These are phyloP conservation scores for Trichomonas gallinae DNA, from an alignment of 208 protist genomes.

Conservation along the genomic window DNA sequence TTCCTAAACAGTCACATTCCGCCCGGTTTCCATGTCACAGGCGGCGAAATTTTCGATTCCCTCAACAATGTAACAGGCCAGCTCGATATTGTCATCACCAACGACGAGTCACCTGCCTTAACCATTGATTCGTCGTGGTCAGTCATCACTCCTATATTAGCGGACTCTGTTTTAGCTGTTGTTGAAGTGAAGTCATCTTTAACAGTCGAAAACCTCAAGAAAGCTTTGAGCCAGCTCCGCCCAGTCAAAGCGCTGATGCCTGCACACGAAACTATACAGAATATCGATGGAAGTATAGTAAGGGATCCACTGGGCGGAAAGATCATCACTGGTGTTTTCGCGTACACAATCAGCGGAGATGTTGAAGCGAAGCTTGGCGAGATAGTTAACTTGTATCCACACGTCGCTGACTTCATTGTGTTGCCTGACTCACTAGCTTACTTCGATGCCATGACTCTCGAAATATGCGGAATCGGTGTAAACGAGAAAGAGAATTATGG, in stretches of 20 bases:
- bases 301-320: background rate
- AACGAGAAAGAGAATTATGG: background rate
- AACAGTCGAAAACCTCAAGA: background rate
- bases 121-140: background rate
- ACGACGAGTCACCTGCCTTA: background rate
- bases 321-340: background rate
- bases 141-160: background rate
- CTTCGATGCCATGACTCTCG: background rate
- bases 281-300: background rate
- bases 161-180: background rate
- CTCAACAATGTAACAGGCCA: background rate
- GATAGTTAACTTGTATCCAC: background rate
- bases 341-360: background rate
- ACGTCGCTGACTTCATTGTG: slow-evolving; percentile 8
- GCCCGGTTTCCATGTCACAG: background rate
- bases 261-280: background rate
- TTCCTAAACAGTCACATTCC: background rate
- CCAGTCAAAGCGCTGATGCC: slow-evolving; percentile 7
- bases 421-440: background rate
- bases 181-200: background rate
- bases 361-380: background rate
- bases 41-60: slow-evolving; percentile 7
- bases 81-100: background rate
- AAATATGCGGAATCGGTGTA: background rate
- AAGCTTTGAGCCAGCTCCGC: background rate